phyloP scores from a whole-genome alignment of 148 eudicot species.

The Pharnaceum exiguum region DNA sequence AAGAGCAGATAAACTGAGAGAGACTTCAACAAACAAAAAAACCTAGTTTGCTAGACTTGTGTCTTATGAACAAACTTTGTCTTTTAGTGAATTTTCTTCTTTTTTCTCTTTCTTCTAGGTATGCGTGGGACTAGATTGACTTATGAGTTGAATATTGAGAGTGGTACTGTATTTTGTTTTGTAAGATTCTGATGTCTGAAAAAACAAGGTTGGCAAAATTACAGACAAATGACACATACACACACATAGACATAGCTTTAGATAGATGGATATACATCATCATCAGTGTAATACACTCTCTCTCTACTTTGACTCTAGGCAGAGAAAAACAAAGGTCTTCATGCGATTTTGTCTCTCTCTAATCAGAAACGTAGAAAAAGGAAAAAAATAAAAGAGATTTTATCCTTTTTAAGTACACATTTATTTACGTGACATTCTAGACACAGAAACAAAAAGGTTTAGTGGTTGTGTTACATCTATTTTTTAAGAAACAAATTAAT shows the following conservation, averaged over 20 bases:
- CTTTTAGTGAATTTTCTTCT: slow-evolving; percentile 12
- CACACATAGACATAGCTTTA: no score
- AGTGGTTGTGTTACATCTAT: no score
- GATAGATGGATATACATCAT: no score
- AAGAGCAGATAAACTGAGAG: neutral
- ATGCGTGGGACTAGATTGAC: slow-evolving; percentile 26
- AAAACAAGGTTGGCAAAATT: no score
- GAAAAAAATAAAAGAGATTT: neutral
- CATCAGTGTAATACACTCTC: no score
- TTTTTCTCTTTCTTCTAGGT: slow-evolving; percentile 21
- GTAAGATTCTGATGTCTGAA: slow-evolving; percentile 21
- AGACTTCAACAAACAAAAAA: slow-evolving; percentile 7
- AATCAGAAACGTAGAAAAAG: no score
- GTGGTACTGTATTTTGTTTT: slow-evolving; percentile 20
- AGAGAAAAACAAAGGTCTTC: slow-evolving; percentile 8
- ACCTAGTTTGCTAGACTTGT: slow-evolving; percentile 31
- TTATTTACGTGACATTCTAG: slow-evolving; percentile 15
- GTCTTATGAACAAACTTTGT: slow-evolving; percentile 25
- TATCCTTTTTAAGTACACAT: slow-evolving; percentile 5
- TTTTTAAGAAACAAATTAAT: neutral
- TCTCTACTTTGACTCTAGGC: slow-evolving; percentile 17
- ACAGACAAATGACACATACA: no score
- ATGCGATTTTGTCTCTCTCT: slow-evolving; percentile 7
- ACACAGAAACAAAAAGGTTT: neutral
- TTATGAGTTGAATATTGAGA: no score